Base-by-base conservation (phyloP, 2,329 filamentous ascomycete species). In the Sclerotiophoma versabilis region DNA sequence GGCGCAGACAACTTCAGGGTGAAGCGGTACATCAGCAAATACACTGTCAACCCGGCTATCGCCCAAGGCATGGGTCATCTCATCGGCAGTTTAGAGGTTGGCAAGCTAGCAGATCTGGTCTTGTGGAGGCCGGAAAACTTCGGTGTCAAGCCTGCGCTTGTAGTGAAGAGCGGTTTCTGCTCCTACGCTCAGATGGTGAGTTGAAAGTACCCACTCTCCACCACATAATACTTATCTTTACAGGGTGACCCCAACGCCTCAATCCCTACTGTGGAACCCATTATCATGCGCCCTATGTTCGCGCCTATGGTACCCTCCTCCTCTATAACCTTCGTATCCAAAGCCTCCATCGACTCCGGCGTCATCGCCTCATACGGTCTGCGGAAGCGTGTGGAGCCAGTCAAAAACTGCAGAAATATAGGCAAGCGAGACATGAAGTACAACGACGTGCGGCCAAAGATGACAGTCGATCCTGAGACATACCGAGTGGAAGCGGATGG, bases 1-100 rank as follows among this genome's bases (percentile, higher is more conserved):
- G 88, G 81, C 10, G 91, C 90, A 0, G 93, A 98, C 71, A 98
- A 98, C 75, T 92, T 92, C 78, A 82, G 93, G 33, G 93, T 96
- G 6, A 96, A 96, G 80, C 79, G 93, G 22, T 98, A 98, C 73
- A 83, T 98, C 38, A 92, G 89, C 79, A 98, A 98, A 79, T 97
- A 97, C 75, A 98, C 93, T 19, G 87, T 98, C 77, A 98, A 98
- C 76, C 92, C 93, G 1, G 92, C 93, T 10, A 82, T 97, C 58
- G 87, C 93, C 0, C 93, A 98, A 75, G 93, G 93, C 2, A 96
- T 98, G 87, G 78, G 82, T 0, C 93, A 97, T 72, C 68, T 96
- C 2, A 85, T 98, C 58, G 93, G 93, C 7, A 93, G 90, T 63
- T 77, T 97, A 48, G 92, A 97, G 78, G 85, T 92, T 0, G 93